Conservation (phyloP, 1,284 basidiomycete genomes). For the Ceratobasidium sp. region DNA sequence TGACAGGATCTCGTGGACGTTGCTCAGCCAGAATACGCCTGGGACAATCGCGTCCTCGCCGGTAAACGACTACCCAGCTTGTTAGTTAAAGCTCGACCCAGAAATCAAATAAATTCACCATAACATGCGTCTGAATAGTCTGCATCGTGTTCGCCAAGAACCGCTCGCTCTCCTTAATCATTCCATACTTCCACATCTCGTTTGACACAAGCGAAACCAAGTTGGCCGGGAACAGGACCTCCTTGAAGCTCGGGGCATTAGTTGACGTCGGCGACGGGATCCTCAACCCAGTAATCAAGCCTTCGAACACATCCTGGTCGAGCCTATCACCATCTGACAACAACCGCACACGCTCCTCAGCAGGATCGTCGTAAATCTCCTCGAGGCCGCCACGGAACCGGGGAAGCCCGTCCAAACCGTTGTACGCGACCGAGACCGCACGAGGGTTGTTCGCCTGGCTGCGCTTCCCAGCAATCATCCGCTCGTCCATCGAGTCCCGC, state of each 20-base stretch:
- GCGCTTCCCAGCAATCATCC: constrained; percentile 82
- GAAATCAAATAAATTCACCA: constrained; percentile 73
- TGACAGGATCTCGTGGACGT: constrained; percentile 99
- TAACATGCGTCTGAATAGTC: constrained; percentile 96
- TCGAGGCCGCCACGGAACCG: constrained; percentile 82
- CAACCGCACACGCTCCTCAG: constrained; percentile 94
- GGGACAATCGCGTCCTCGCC: constrained; percentile 97
- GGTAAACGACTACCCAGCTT: constrained; percentile 76
- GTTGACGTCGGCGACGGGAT: constrained; percentile 92
- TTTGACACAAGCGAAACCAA: constrained; percentile 97
- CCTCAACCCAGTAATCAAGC: constrained; percentile 92
- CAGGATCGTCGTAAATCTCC: constrained; percentile 87
- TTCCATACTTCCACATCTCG: constrained; percentile 99
- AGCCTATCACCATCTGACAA: constrained; percentile 93
- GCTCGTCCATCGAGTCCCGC: constrained; percentile 82
- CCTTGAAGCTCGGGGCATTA: constrained; percentile 94
- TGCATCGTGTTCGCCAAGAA: constrained; percentile 99
- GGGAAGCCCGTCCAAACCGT: constrained; percentile 79
- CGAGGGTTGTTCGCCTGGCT: constrained; percentile 83
- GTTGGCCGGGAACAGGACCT: constrained; percentile 99
- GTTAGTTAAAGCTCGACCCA: constrained; percentile 47
- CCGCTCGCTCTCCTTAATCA: constrained; percentile 96
- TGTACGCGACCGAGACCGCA: constrained; percentile 93
- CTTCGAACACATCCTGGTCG: constrained; percentile 95
- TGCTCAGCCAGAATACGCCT: constrained; percentile 99